Conservation (phyloP, 2,329 filamentous ascomycete genomes). For the Zymoseptoria passerinii region DNA sequence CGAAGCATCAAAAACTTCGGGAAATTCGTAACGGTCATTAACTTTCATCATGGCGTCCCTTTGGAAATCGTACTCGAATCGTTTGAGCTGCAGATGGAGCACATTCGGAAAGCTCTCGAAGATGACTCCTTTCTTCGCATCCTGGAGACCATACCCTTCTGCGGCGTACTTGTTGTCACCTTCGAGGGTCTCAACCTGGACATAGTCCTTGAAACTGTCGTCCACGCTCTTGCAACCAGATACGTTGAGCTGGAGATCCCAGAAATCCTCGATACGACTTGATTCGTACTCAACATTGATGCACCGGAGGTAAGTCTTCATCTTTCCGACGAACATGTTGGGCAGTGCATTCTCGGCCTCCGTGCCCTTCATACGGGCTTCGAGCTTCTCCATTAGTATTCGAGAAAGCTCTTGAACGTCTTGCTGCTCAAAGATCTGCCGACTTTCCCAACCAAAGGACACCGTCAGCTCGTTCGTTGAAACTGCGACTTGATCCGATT, state of each 20-base stretch:
- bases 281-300: slow-evolving; percentile 98
- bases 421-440: slow-evolving; percentile 97
- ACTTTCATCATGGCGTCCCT: slow-evolving; percentile 99
- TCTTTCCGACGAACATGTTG: slow-evolving; percentile 91
- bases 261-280: slow-evolving; percentile 91
- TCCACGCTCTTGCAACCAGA: slow-evolving; percentile 86
- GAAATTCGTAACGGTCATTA: slow-evolving; percentile 86
- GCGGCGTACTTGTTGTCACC: slow-evolving; percentile 98
- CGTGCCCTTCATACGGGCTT: slow-evolving; percentile 97
- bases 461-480: slow-evolving; percentile 88
- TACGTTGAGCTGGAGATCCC: slow-evolving; percentile 97
- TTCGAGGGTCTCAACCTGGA: slow-evolving; percentile 92
- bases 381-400: slow-evolving; percentile 94
- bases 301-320: slow-evolving; percentile 97
- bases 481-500: slow-evolving; percentile 76
- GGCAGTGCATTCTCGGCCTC: slow-evolving; percentile 80
- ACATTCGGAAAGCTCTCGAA: slow-evolving; percentile 94
- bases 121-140: slow-evolving; percentile 95
- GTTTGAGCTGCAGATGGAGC: slow-evolving; percentile 87
- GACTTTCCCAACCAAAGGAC: slow-evolving; percentile 96
- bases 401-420: slow-evolving; percentile 95
- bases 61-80: slow-evolving; percentile 96
- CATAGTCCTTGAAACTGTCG: slow-evolving; percentile 92
- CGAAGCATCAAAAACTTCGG: slow-evolving; percentile 71
- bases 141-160: slow-evolving; percentile 82